Conservation (phyloP, 2,329 filamentous ascomycete genomes). For the Elsinoe batatas region DNA sequence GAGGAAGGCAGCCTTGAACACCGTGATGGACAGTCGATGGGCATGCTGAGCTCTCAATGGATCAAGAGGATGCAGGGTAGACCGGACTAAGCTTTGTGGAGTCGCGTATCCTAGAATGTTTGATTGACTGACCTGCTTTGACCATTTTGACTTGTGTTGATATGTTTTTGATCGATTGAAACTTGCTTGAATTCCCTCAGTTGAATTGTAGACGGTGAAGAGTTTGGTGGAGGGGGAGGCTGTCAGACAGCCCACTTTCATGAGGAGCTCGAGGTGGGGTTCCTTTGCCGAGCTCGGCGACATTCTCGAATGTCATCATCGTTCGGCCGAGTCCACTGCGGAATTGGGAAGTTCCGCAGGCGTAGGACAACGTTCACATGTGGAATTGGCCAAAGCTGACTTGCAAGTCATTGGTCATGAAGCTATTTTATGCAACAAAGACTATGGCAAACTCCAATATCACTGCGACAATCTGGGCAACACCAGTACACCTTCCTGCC, state of each 20-base stretch:
- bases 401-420: not conserved
- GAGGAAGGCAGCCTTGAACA: not conserved
- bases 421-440: conserved; percentile 4
- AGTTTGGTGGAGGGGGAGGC: conserved; percentile 1
- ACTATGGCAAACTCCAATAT: not conserved
- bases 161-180: conserved; percentile 25
- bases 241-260: not conserved
- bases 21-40: conserved; percentile 7
- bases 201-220: not conserved
- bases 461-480: not conserved
- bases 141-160: conserved; percentile 70
- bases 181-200: conserved; percentile 9
- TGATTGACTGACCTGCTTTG: conserved; percentile 74
- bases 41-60: conserved; percentile 5
- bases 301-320: conserved; percentile 8
- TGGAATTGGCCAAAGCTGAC: too few relatives aligned
- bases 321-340: not conserved
- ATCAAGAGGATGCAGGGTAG: not conserved
- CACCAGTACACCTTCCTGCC: not conserved
- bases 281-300: conserved; percentile 11
- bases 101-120: not conserved
- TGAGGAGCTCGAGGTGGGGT: conserved; percentile 12
- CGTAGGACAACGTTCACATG: too few relatives aligned
- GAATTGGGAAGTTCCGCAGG: not conserved
- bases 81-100: not conserved